These are phyloP conservation scores for Rhodosporidiobolus sp. DNA, from an alignment of 768 basidiomycete species.

Conservation along the genomic window DNA sequence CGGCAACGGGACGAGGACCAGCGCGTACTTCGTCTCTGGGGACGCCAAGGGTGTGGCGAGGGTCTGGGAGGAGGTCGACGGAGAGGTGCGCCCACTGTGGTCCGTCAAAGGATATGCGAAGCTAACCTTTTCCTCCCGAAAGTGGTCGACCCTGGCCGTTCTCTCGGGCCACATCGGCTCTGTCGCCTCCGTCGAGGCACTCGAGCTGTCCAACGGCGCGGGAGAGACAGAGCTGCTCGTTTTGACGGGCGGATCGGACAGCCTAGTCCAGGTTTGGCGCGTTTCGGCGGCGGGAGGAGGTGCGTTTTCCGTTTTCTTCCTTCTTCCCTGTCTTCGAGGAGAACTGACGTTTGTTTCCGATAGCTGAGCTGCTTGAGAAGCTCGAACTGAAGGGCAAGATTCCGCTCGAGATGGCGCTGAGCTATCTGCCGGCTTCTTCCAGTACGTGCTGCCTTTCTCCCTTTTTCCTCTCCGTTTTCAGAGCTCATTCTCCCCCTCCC, in stretches of 20 bases:
- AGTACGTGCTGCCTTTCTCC: constrained; percentile 54
- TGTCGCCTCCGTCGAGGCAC: constrained; percentile 64
- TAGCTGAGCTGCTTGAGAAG: constrained; percentile 54
- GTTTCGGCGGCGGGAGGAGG: constrained; percentile 45
- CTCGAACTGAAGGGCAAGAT: constrained; percentile 67
- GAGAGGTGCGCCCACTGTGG: neutral
- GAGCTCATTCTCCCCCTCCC: neutral
- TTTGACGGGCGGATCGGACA: constrained; percentile 80
- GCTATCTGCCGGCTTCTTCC: constrained; percentile 63
- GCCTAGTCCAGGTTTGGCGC: constrained; percentile 71
- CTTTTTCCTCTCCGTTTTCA: constrained; percentile 1
- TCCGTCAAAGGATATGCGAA: neutral
- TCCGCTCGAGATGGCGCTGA: constrained; percentile 67
- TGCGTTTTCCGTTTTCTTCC: constrained; percentile 28
- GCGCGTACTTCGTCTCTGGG: constrained; percentile 60
- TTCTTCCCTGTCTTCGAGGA: too few relatives aligned
- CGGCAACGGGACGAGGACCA: neutral
- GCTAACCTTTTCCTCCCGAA: constrained; percentile 35
- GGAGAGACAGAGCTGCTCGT: constrained; percentile 49
- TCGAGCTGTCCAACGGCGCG: constrained; percentile 41
- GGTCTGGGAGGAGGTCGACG: constrained; percentile 56
- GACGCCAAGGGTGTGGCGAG: constrained; percentile 70
- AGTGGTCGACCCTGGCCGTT: constrained; percentile 60
- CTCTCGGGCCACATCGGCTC: constrained; percentile 65
- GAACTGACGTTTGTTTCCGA: constrained; percentile 49